A percentile compares a stretch with the other conserved stretches of the same genome.
Conservation (phyloP, 192 early-diverging fungal species). For the Piromyces finnis region DNA sequence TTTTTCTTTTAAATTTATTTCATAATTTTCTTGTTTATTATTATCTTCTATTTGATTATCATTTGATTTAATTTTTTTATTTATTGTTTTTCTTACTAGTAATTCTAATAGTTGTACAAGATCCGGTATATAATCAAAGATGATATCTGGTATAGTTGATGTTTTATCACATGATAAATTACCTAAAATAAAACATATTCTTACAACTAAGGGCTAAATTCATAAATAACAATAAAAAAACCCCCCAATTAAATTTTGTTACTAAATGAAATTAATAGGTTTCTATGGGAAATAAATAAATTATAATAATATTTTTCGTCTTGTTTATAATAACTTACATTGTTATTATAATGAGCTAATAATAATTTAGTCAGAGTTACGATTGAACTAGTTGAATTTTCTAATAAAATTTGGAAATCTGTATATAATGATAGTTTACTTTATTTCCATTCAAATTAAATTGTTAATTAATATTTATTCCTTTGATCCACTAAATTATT, state of each 20-base stretch:
- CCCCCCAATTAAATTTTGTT: no score
- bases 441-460: no score
- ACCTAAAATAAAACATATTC: not conserved
- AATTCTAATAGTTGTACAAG: not conserved
- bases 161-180: not conserved
- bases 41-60: not conserved
- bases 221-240: no score
- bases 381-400: not conserved
- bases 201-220: not conserved
- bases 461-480: no score
- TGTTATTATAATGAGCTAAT: not conserved
- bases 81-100: not conserved
- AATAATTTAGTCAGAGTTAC: not conserved
- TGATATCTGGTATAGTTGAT: not conserved
- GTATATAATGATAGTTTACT: not conserved
- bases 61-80: not conserved
- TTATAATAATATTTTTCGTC: no score
- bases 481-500: no score
- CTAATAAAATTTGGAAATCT: not conserved
- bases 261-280: no score
- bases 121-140: not conserved
- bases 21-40: not conserved
- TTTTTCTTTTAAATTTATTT: not conserved
- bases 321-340: no score
- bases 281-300: no score